phyloP scores from a whole-genome alignment of 345 rosid species.

The Ceriops decandra region DNA sequence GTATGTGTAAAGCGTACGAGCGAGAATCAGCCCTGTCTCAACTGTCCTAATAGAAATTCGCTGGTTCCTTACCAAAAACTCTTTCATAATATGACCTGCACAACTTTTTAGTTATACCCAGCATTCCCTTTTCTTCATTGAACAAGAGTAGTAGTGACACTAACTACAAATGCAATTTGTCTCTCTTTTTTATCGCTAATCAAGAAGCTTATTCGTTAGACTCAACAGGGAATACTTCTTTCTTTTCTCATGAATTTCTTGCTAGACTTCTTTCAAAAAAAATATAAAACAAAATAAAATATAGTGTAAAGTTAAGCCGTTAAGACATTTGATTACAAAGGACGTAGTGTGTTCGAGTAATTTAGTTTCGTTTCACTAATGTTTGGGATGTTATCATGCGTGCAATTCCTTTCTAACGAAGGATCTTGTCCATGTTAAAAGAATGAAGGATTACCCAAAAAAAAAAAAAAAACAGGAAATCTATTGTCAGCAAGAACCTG shows the following conservation, averaged over 20 bases:
- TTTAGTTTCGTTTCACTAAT: no score
- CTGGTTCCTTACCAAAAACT: slow-evolving; percentile 13
- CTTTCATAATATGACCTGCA: background rate
- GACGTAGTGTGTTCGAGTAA: slow-evolving; percentile 1
- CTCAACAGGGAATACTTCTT: no score
- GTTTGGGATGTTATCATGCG: background rate
- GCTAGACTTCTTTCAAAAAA: background rate
- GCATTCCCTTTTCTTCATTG: background rate
- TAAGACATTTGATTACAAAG: background rate
- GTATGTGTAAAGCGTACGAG: background rate
- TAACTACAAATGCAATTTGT: no score
- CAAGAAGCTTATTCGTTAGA: no score
- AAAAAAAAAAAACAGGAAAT: background rate
- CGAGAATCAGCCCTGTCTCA: slow-evolving; percentile 19
- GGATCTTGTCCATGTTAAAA: slow-evolving; percentile 1
- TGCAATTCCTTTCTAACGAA: background rate
- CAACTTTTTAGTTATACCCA: background rate
- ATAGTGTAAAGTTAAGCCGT: background rate
- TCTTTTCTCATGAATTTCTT: no score
- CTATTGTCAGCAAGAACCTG: slow-evolving; percentile 1
- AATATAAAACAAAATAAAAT: no score
- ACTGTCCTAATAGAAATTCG: slow-evolving; percentile 37
- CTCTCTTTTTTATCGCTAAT: no score
- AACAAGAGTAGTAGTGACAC: no score
- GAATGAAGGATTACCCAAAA: background rate